Evolutionary conservation across 2,329 filamentous ascomycete species (phyloP), one percentile per base, ranked within the genome.

Genomic region (Bisporella sp.): DNA sequence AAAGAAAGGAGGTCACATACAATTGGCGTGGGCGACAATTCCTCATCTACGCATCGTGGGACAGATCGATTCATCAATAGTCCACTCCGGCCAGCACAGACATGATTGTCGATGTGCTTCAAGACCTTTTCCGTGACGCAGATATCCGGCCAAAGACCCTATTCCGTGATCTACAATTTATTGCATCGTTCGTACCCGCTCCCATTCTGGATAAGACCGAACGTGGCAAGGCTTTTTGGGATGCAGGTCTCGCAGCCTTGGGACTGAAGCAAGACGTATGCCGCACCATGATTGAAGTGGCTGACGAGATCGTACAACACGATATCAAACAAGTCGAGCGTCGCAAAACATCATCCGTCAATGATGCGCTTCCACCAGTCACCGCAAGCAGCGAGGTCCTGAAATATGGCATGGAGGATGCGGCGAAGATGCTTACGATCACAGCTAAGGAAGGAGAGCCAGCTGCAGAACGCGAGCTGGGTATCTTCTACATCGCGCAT

Each of bases 361-460:
- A 54, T 5, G 43, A 52, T 4, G 49, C 55, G n/a, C 35, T 45
- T 2, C 28, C 49, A 7, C 52, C 55, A 7, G 48, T 69, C 7
- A 68, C 64, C 41, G 69, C 71, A 7, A 60, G 59, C 13, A 61
- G 60, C 13, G 62, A 64, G 21, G 51, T 80, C 3, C 77, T 82
- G 50, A 78, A 82, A 44, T 84, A 89, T 68, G 82, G 78, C 50
- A 81, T 93, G 64, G 76, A 82, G 41, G 89, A 96, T 64, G 92
- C 90, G 0, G 91, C 87, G 3, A 82, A 79, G 58, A 93, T 97
- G 83, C 89, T 89, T 76, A 86, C 89, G 55, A 93, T 96, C 64
- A 92, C 91, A 1, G 93, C 93, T 12, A 93, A 91, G 66, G 93
- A 99, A 69, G 91, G 92, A 39, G 82, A 91, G 54, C 78, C 90